A percentile compares a stretch with the other conserved stretches of the same genome.
Conservation (phyloP, 2,329 filamentous ascomycete genomes). For the Fusarium veterinarium region DNA sequence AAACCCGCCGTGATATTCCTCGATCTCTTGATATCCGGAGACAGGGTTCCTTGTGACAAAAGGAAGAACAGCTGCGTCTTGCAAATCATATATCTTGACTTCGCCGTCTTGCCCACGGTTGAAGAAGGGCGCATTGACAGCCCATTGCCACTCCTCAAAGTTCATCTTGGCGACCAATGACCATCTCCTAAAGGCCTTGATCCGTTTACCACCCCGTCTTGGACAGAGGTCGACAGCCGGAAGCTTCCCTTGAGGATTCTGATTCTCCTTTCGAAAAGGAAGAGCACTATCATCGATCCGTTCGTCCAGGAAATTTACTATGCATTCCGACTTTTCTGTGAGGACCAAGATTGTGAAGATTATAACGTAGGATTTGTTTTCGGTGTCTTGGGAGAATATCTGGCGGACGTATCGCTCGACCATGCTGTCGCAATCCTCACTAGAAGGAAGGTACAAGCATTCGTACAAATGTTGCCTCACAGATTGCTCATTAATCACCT, state of each 20-base stretch:
- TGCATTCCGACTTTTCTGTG: neutral
- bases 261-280: neutral
- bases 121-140: slow-evolving; percentile 6
- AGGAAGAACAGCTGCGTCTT: neutral
- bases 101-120: neutral
- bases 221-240: neutral
- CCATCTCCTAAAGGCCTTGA: neutral
- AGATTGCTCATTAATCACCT: neutral
- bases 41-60: neutral
- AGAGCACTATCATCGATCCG: neutral
- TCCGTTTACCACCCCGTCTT: neutral
- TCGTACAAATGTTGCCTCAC: neutral
- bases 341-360: slow-evolving; percentile 6
- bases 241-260: neutral
- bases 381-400: neutral
- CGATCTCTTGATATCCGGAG: neutral
- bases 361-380: neutral
- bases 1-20: neutral
- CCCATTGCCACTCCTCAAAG: slow-evolving; percentile 15
- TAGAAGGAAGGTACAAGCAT: neutral
- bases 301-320: neutral
- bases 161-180: neutral
- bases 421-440: neutral
- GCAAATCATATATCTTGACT: neutral
- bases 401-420: neutral